Conservation (phyloP, 1,139 yeast species). For the Yamadazyma buinensis region DNA sequence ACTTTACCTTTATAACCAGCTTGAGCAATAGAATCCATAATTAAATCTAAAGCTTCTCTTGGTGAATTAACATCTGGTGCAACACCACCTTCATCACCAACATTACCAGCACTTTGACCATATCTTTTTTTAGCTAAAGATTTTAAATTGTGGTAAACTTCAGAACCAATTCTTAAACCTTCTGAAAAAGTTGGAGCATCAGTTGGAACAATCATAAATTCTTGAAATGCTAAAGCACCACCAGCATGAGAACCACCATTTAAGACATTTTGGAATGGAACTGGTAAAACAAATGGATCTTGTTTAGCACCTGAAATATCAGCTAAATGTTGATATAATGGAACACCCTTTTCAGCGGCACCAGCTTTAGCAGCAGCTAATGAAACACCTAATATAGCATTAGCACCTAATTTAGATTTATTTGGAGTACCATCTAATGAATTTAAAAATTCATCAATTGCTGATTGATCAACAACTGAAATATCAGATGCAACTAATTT, state of each 20-base stretch:
- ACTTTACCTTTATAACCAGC: conserved; percentile 94
- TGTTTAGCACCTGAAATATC: conserved; percentile 59
- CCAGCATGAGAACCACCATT: conserved; percentile 99
- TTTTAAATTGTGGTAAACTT: conserved; percentile 94
- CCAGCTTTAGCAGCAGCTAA: conserved; percentile 92
- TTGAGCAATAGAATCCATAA: conserved; percentile 75
- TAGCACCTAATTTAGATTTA: conserved; percentile 93
- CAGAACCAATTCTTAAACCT: conserved; percentile 93
- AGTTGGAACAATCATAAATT: conserved; percentile 96
- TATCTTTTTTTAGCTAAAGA: conserved; percentile 84
- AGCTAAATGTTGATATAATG: conserved; percentile 82
- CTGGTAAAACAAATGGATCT: conserved; percentile 79
- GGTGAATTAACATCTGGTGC: conserved; percentile 94
- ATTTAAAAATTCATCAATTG: conserved; percentile 74
- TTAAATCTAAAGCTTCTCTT: conserved; percentile 92
- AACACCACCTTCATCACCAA: conserved; percentile 99
- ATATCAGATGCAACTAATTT: conserved; percentile 72
- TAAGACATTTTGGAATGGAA: conserved; percentile 95
- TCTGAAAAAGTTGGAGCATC: conserved; percentile 85
- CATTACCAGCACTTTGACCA: conserved; percentile 98
- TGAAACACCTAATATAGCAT: conserved; percentile 93
- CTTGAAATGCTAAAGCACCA: conserved; percentile 97
- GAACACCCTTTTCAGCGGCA: conserved; percentile 85
- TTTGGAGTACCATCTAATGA: conserved; percentile 88
- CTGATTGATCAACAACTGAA: conserved; percentile 74